Conservation (phyloP, 2,329 filamentous ascomycete species). For the Trichoderma endophyticum region DNA sequence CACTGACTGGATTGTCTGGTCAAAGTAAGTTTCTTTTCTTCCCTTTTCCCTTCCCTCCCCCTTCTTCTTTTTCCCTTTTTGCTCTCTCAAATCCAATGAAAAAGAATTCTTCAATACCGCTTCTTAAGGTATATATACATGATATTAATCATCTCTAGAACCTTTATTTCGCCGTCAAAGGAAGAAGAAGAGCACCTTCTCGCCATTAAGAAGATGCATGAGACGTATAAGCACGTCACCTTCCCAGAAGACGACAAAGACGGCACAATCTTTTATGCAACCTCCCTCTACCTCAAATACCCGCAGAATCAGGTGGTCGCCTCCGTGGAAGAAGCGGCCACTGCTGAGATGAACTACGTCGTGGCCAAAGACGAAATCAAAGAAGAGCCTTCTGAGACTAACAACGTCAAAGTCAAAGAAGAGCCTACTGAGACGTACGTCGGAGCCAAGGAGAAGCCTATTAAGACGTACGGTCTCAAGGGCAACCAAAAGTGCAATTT, state of each 20-base stretch:
- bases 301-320: not conserved
- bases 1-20: conserved; percentile 51
- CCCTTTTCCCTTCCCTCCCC: no score
- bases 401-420: no score
- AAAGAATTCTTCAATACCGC: not conserved
- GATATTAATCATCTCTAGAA: not conserved
- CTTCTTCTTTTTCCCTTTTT: not conserved
- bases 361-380: no score
- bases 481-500: no score
- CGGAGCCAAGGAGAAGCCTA: not conserved
- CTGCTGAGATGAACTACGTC: no score
- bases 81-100: not conserved
- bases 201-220: conserved; percentile 20
- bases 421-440: not conserved
- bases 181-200: not conserved
- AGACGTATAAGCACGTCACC: conserved; percentile 15
- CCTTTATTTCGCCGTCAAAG: not conserved
- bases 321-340: not conserved
- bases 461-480: not conserved
- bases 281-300: conserved; percentile 20
- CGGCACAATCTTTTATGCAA: conserved; percentile 22
- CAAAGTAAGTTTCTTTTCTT: conserved; percentile 38
- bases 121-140: not conserved
- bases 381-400: no score
- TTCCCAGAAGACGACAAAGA: conserved; percentile 22